Base-by-base conservation (phyloP, 192 early-diverging fungal species). In the Glomus cerebriforme region DNA sequence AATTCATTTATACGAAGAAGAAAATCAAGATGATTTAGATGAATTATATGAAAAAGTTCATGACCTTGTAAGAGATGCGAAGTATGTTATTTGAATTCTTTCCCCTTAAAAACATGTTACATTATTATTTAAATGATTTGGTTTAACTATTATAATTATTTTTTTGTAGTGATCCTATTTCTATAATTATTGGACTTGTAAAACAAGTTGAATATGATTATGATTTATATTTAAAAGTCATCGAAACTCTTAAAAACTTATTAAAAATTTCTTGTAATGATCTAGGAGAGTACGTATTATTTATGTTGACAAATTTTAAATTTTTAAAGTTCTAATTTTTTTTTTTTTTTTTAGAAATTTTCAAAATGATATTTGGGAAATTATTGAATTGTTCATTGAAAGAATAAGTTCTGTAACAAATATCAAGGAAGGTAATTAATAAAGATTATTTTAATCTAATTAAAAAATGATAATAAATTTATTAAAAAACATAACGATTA, bases 311-410 rank as follows among this genome's bases (percentile, higher is more conserved):
- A n/a, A n/a, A n/a, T n/a, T n/a, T n/a, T n/a, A n/a, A n/a, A n/a
- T n/a, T n/a, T n/a, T n/a, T n/a, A n/a, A n/a, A n/a, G n/a, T n/a
- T n/a, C n/a, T n/a, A n/a, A n/a, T n/a, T n/a, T n/a, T n/a, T n/a
- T n/a, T n/a, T n/a, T n/a, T n/a, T n/a, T 26, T 26, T 58, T 70
- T 63, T 79, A 85, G 83, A 4, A 74, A 81, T 66, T 80, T 82
- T 75, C 81, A 81, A 22, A 78, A 82, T 39, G 87, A 90, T 82
- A 77, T 85, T 7, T 90, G 86, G 87, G 84, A 83, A 10, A 82
- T 90, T 29, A 79, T 88, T 6, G 80, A 81, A 58, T 77, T 82
- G 24, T 88, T 90, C 80, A 77, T 85, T 15, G 82, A 84, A 31
- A 78, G 78, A 31, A 74, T 85, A 35, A 81, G 80, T 12, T 77